Percentiles rank a stretch among this genome's conserved stretches.
Evolutionary conservation across 345 rosid genomes (phyloP).

Genomic region (Firmiana major): DNA sequence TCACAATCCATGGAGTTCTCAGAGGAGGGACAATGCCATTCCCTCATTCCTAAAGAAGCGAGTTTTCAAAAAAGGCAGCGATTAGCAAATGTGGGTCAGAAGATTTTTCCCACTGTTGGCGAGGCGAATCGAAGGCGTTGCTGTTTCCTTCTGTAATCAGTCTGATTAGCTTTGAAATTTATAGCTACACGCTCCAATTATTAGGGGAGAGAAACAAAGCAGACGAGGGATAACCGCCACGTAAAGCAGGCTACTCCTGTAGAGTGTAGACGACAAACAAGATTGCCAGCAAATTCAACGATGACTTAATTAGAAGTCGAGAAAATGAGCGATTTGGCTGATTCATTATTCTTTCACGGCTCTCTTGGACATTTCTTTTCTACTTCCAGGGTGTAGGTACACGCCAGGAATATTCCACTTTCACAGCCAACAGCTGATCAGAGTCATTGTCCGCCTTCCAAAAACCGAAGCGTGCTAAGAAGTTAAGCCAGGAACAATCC

Average conservation of each 20-base stretch:
- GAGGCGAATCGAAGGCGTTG: background rate
- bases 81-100: too few species aligned
- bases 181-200: background rate
- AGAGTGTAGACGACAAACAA: background rate
- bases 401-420: background rate
- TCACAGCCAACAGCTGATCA: background rate
- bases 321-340: background rate
- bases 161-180: background rate
- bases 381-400: background rate
- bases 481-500: too few species aligned
- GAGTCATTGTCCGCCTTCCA: background rate
- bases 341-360: background rate
- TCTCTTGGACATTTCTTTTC: background rate
- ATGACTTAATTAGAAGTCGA: background rate
- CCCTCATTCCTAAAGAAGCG: background rate
- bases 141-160: background rate
- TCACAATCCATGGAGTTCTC: background rate
- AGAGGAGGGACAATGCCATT: background rate
- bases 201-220: background rate
- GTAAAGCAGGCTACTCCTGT: background rate
- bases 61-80: background rate
- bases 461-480: background rate
- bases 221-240: background rate
- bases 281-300: constrained; percentile 5
- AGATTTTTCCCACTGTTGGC: background rate